A percentile compares a stretch with the other conserved stretches of the same genome.
Evolutionary conservation across 2,329 filamentous ascomycete genomes (phyloP).

Genomic region (Verticillium alfalfae): DNA sequence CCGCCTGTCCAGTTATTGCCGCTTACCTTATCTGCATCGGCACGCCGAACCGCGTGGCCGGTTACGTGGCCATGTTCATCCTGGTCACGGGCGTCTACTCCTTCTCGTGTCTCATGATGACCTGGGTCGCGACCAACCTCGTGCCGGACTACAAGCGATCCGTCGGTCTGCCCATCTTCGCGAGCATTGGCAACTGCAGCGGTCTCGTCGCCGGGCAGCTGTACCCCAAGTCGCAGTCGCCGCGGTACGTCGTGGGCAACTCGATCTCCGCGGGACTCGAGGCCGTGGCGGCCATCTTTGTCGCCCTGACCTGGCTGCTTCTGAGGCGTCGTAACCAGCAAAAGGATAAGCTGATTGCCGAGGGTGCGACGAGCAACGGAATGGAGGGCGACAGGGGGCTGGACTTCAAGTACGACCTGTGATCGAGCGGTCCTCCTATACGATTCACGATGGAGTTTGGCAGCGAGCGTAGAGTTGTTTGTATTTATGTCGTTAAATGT

Average conservation of each 20-base stretch:
- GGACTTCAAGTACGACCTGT: neutral
- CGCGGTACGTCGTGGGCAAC: slow-evolving; percentile 15
- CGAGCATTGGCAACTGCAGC: slow-evolving; percentile 8
- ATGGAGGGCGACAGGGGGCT: slow-evolving; percentile 1
- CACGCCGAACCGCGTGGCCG: slow-evolving; percentile 15
- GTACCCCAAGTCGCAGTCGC: neutral
- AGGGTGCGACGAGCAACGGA: slow-evolving; percentile 4
- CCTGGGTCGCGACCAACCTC: slow-evolving; percentile 10
- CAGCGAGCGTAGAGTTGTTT: too few species aligned
- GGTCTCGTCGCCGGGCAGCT: slow-evolving; percentile 6
- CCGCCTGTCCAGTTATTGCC: slow-evolving; percentile 10
- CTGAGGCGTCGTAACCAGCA: slow-evolving; percentile 1
- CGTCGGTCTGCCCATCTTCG: slow-evolving; percentile 7
- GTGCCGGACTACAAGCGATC: slow-evolving; percentile 11
- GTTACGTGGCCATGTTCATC: slow-evolving; percentile 27
- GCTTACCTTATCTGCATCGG: slow-evolving; percentile 6
- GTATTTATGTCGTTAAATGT: too few species aligned
- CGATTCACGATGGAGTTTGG: too few species aligned
- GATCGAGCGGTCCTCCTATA: neutral
- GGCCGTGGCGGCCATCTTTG: slow-evolving; percentile 9
- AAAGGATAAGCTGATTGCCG: slow-evolving; percentile 3
- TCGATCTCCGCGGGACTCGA: slow-evolving; percentile 16
- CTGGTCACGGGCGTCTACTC: slow-evolving; percentile 5
- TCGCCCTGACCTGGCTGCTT: neutral
- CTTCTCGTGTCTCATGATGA: slow-evolving; percentile 6